Evolutionary conservation across 169 alveolate species (phyloP).

Genomic region (Eimeria necatrix): DNA sequence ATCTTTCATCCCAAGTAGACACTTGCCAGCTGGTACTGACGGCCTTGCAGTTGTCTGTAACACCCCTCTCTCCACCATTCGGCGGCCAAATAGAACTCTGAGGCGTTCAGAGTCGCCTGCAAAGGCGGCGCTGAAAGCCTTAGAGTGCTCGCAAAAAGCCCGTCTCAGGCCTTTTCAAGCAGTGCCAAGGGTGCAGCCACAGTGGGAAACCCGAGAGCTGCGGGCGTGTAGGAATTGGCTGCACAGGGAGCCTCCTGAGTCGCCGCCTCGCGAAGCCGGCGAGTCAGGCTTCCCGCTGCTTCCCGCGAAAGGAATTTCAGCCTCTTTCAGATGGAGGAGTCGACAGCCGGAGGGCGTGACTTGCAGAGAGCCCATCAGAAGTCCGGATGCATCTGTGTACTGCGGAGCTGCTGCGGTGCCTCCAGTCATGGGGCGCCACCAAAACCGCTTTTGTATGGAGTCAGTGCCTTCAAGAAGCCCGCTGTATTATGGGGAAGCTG

Average conservation of each 20-base stretch:
- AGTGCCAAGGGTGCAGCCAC: not conserved
- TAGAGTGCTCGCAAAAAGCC: not conserved
- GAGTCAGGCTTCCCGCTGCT: no score
- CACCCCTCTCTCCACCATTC: not conserved
- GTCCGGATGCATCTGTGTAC: not conserved
- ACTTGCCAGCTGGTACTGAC: not conserved
- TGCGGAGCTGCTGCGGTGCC: not conserved
- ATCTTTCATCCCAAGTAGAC: slow-evolving; percentile 51
- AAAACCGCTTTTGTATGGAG: no score
- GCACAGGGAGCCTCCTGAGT: not conserved
- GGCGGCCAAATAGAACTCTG: not conserved
- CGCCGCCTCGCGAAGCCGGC: not conserved
- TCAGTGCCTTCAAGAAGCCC: no score
- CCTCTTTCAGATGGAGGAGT: not conserved
- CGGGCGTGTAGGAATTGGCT: not conserved
- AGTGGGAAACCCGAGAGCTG: not conserved
- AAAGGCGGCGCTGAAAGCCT: not conserved
- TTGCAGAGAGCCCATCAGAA: not conserved
- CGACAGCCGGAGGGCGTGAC: not conserved
- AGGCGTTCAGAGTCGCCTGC: not conserved
- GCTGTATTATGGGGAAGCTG: no score
- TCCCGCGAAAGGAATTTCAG: no score
- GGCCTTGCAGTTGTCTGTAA: not conserved
- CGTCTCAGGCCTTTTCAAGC: not conserved
- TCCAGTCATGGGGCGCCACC: not conserved